These are phyloP conservation scores for Aspergillus persii DNA, from an alignment of 2,329 filamentous ascomycete genomes.

Conservation along the genomic window DNA sequence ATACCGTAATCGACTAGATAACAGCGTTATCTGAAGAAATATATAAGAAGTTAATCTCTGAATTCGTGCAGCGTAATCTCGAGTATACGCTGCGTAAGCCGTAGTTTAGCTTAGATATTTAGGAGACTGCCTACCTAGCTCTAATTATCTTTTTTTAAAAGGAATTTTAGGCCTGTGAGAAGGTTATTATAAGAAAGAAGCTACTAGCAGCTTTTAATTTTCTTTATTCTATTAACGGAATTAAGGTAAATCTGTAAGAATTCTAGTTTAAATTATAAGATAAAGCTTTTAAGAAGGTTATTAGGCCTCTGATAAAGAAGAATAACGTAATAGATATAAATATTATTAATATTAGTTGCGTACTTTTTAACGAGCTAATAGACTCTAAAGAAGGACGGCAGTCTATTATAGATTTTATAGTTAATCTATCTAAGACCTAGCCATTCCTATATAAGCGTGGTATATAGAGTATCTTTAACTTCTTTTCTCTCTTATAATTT, in stretches of 20 bases:
- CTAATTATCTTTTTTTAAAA: background rate
- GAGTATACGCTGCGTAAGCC: background rate
- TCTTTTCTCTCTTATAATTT: no score
- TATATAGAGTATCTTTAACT: background rate
- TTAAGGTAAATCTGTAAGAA: background rate
- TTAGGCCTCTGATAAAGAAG: background rate
- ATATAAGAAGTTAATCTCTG: background rate
- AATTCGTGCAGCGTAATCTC: background rate
- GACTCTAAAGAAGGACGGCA: background rate
- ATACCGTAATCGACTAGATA: background rate
- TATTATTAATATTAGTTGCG: background rate
- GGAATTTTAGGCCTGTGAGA: background rate
- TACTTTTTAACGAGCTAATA: background rate
- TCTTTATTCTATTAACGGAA: background rate
- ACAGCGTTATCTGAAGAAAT: background rate
- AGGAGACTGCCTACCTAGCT: background rate
- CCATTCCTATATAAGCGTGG: background rate
- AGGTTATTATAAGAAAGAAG: background rate
- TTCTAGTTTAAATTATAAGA: background rate
- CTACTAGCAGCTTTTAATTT: background rate
- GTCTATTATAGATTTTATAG: background rate
- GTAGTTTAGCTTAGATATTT: background rate
- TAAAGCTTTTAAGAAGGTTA: background rate
- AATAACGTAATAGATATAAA: background rate
- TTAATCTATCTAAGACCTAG: background rate